Conservation (phyloP, 345 rosid genomes). For the Citropsis articulata region DNA sequence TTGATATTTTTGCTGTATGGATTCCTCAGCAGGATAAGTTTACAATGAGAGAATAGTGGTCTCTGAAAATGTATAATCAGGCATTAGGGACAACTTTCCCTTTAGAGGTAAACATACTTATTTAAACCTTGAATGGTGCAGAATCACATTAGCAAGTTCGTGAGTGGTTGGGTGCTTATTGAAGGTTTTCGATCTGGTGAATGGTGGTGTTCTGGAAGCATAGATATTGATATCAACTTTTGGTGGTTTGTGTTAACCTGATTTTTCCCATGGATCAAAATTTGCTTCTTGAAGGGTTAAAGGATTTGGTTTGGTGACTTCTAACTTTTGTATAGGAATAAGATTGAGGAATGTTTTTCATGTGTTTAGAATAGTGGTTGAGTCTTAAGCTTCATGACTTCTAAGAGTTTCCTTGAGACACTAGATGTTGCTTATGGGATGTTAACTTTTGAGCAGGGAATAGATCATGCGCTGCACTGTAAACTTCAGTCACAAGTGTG, state of each 20-base stretch:
- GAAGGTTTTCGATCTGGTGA: not conserved
- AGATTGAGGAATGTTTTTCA: not conserved
- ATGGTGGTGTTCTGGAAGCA: not conserved
- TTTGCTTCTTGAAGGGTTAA: slow-evolving; percentile 13
- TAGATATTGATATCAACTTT: not conserved
- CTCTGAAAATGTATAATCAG: not conserved
- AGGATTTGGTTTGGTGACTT: slow-evolving; percentile 6
- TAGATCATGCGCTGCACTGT: not conserved
- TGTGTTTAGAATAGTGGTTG: not conserved
- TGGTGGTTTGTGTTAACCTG: not conserved
- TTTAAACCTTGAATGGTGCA: not conserved
- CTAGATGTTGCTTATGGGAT: not conserved
- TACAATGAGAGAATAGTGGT: not conserved
- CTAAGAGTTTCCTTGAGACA: not conserved
- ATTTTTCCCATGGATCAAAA: not conserved
- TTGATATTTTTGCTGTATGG: not conserved
- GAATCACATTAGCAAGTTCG: not conserved
- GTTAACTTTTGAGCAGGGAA: not conserved
- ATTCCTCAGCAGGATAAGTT: not conserved
- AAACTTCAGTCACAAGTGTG: not conserved
- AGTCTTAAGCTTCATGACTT: slow-evolving; percentile 1
- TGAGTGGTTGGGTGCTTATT: not conserved
- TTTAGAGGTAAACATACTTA: not conserved
- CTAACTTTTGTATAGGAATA: slow-evolving; percentile 1
- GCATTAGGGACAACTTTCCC: not conserved